phyloP scores from a whole-genome alignment of 1,284 basidiomycete genomes.

The Hymenochaete sp. region DNA sequence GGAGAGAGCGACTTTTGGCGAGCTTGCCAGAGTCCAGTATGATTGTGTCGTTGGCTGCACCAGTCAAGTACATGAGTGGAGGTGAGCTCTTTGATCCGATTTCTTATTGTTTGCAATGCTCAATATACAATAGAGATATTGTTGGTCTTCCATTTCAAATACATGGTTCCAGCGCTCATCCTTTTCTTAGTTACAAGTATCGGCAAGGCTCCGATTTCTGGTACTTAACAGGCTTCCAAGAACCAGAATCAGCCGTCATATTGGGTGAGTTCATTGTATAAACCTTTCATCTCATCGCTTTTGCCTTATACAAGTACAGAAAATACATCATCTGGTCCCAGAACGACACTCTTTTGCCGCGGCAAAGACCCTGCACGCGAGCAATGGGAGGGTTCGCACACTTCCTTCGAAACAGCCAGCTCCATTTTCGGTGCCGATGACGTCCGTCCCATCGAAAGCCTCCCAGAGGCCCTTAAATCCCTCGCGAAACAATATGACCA shows the following conservation, averaged over 20 bases:
- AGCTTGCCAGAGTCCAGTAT: conserved; percentile 67
- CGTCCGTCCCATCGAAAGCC: conserved; percentile 46
- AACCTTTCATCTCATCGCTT: conserved; percentile 1
- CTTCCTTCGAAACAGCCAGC: conserved; percentile 52
- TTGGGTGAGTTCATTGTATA: conserved; percentile 43
- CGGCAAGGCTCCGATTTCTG: conserved; percentile 89
- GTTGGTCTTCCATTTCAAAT: conserved; percentile 30
- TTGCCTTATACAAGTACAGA: conserved; percentile 31
- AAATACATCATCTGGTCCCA: conserved; percentile 70
- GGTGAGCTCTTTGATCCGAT: conserved; percentile 39
- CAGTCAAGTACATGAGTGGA: conserved; percentile 81
- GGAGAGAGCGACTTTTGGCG: conserved; percentile 70
- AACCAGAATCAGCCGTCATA: conserved; percentile 84
- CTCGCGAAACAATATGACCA: conserved; percentile 30
- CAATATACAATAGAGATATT: conserved; percentile 34
- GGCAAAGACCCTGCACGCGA: conserved; percentile 74
- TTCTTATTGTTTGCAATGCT: conserved; percentile 4
- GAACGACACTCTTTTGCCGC: conserved; percentile 82
- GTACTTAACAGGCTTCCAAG: conserved; percentile 93
- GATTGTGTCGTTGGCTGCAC: conserved; percentile 75
- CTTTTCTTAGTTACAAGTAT: conserved; percentile 77
- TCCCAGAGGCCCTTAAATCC: conserved; percentile 44
- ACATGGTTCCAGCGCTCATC: neutral
- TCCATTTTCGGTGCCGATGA: conserved; percentile 71
- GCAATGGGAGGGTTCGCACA: conserved; percentile 87